phyloP scores from a whole-genome alignment of 768 basidiomycete species.

The Boletus rex-veris region DNA sequence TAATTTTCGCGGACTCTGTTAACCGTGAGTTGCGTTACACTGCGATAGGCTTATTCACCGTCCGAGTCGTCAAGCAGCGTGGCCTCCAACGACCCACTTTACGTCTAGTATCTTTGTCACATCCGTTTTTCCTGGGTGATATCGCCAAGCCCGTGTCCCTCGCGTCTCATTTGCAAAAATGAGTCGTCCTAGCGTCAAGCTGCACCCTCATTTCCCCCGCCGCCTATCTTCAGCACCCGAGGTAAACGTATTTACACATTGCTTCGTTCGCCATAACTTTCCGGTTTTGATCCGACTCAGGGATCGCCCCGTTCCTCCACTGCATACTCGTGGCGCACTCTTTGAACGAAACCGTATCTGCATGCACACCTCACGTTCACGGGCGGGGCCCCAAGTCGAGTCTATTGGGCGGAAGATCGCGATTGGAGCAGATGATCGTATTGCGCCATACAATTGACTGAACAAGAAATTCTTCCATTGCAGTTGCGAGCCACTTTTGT shows the following conservation, averaged over 20 bases:
- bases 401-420: constrained; percentile 14
- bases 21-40: too few relatives aligned
- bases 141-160: constrained; percentile 3
- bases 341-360: constrained; percentile 11
- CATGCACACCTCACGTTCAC: constrained; percentile 5
- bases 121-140: constrained; percentile 11
- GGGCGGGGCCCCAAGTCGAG: constrained; percentile 1
- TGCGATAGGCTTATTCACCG: neutral
- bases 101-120: constrained; percentile 22
- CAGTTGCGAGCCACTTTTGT: constrained; percentile 7
- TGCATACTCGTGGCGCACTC: constrained; percentile 8
- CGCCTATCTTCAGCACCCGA: constrained; percentile 1
- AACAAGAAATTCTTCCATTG: constrained; percentile 15
- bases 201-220: constrained; percentile 7
- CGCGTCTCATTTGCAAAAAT: constrained; percentile 14
- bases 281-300: constrained; percentile 28
- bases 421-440: neutral
- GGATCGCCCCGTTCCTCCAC: constrained; percentile 15
- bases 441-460: constrained; percentile 9
- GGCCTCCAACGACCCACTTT: constrained; percentile 22
- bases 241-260: constrained; percentile 6
- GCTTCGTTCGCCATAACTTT: constrained; percentile 9
- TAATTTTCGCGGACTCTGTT: neutral
- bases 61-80: constrained; percentile 13
- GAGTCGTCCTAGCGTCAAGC: constrained; percentile 5